Evolutionary conservation across 768 basidiomycete genomes (phyloP), one percentile per base, ranked within the genome.

Genomic region (Russula earlei): DNA sequence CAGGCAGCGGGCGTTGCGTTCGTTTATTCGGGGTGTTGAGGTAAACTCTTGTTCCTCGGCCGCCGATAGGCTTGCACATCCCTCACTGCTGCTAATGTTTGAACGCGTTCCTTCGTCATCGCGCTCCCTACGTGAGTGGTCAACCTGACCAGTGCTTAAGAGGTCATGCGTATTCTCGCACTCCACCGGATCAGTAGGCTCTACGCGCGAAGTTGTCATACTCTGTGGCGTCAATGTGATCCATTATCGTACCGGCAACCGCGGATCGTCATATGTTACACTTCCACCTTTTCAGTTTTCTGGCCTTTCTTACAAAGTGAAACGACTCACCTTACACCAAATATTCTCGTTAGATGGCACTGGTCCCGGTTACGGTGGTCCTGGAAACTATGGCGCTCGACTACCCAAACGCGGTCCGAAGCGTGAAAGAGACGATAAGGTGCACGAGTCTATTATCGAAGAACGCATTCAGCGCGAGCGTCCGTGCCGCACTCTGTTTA

Each of bases 401-500:
- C 67, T 62, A 53, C 66, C 62, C 54, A 72, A 75, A 64, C 82
- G 80, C 55, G 74, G 73, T 53, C 64, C 74, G 46, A 83, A 84
- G 63, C 85, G 85, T 68, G 86, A 88, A 70, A 80, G 81, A 73
- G 87, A 91, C 71, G 90, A 90, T 74, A 90, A 91, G 72, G 81
- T 87, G 41, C 91, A 91, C 77, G 85, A 87, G 66, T 86, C 87
- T 37, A 84, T 92, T 60, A 93, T 95, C 73, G 91, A 92, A 77
- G 89, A 94, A 68, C 85, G 95, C 59, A 88, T 93, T 63, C 84
- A 91, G 68, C 83, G 88, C 61, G 95, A 99, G 75, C 78, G 92
- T 63, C 92, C 92, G 1, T 97, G 96, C 71, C 81, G 96, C 51
- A 97, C 93, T 3, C 74, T 99, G 33, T 99, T 99, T 67, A 93